Percentiles rank a stretch among this genome's conserved stretches.
These are phyloP conservation scores for Ilex asprella DNA, from an alignment of 257 asterid genomes.

Conservation along the genomic window DNA sequence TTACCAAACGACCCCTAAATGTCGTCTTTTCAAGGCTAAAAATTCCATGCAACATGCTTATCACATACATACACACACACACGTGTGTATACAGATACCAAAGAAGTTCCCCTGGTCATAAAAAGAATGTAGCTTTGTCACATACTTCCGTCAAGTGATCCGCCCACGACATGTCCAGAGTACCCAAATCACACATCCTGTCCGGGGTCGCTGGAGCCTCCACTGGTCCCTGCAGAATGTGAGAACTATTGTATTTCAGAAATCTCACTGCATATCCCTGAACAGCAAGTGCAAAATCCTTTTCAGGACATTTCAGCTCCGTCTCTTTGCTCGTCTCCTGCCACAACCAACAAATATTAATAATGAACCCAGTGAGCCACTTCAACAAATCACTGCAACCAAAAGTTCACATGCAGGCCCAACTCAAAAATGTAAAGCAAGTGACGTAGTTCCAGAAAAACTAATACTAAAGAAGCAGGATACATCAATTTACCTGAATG, in stretches of 20 bases:
- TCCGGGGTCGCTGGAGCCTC: conserved; percentile 67
- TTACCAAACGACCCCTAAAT: no score
- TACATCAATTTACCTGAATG: no score
- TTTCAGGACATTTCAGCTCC: conserved; percentile 39
- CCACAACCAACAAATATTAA: conserved; percentile 20
- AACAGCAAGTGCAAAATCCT: conserved; percentile 40
- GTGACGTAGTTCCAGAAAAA: no score
- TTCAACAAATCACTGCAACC: no score
- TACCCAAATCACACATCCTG: conserved; percentile 48
- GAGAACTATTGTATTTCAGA: conserved; percentile 38
- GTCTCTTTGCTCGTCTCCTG: conserved; percentile 50
- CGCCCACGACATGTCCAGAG: conserved; percentile 45
- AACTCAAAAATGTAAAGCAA: no score
- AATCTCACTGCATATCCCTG: conserved; percentile 65
- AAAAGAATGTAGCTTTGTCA: conserved; percentile 13
- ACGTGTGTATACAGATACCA: background rate
- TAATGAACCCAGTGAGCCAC: conserved; percentile 7
- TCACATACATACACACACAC: no score
- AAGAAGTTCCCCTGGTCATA: background rate
- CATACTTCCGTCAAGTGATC: conserved; percentile 62
- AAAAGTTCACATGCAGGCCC: no score
- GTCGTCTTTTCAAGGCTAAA: no score
- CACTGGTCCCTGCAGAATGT: conserved; percentile 28
- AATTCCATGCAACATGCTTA: no score
- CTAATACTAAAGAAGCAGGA: no score